Conservation (phyloP, 208 protist species). For the Trypanosoma conorhini region DNA sequence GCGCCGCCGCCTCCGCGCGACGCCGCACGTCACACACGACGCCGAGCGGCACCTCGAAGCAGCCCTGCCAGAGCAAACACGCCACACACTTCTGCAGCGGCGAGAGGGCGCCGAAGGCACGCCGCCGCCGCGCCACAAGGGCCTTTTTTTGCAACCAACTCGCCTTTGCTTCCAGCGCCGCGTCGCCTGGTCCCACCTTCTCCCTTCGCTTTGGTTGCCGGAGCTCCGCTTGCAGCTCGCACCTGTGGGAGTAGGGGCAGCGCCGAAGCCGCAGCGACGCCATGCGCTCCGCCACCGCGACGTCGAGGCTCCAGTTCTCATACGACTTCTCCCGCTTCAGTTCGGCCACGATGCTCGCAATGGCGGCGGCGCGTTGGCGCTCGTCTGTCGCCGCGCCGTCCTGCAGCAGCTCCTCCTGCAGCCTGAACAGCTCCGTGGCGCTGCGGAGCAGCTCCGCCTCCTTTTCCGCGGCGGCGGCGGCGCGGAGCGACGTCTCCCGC, state of each 20-base stretch:
- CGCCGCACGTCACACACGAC: conserved; percentile 56
- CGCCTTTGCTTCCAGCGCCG: background rate
- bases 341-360: conserved; percentile 49
- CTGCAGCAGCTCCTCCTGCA: conserved; percentile 58
- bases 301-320: conserved; percentile 77
- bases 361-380: background rate
- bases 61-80: conserved; percentile 73
- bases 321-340: conserved; percentile 75
- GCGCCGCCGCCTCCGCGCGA: conserved; percentile 26
- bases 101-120: conserved; percentile 51
- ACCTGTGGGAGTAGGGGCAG: conserved; percentile 60
- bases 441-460: conserved; percentile 66
- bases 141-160: background rate
- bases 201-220: conserved; percentile 16
- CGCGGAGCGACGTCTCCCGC: conserved; percentile 45
- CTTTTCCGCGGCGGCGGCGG: conserved; percentile 42
- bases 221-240: conserved; percentile 26
- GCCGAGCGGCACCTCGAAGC: conserved; percentile 34
- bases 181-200: background rate
- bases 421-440: conserved; percentile 54
- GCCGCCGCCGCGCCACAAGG: conserved; percentile 34
- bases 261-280: conserved; percentile 37
- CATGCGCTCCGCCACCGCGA: conserved; percentile 60
- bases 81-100: conserved; percentile 65
- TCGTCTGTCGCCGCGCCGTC: conserved; percentile 4